Conservation (phyloP, 2,329 filamentous ascomycete species). For the Diaporthe eres region DNA sequence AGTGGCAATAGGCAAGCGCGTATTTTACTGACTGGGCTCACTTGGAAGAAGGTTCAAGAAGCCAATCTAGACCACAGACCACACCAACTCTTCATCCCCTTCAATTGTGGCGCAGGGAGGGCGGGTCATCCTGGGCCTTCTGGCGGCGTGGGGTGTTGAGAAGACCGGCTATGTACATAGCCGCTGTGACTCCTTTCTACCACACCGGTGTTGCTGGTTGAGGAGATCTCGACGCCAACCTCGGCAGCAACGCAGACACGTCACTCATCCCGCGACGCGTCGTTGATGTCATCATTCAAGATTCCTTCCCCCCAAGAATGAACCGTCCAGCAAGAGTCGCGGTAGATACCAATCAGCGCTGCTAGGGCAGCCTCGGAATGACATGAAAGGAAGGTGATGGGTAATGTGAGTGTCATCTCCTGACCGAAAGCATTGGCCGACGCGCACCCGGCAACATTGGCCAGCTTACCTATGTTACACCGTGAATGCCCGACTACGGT, state of each 20-base stretch:
- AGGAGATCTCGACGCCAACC: background rate
- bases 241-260: background rate
- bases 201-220: background rate
- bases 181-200: background rate
- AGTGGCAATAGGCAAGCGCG: background rate
- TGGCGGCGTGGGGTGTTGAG: background rate
- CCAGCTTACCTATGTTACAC: background rate
- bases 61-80: too few relatives aligned
- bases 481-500: conserved; percentile 1
- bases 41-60: too few relatives aligned
- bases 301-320: background rate
- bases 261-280: background rate
- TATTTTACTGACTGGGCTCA: too few relatives aligned
- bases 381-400: background rate
- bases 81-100: too few relatives aligned
- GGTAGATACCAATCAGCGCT: background rate
- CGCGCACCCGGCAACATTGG: too few relatives aligned
- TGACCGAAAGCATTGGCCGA: conserved; percentile 15
- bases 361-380: background rate
- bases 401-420: conserved; percentile 2
- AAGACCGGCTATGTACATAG: too few relatives aligned
- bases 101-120: background rate
- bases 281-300: background rate
- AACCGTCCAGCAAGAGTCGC: background rate
- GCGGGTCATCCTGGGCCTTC: background rate